Evolutionary conservation across 139 green algal genomes (phyloP), one percentile per base, ranked within the genome.

Genomic region (Monoraphidium neglectum): DNA sequence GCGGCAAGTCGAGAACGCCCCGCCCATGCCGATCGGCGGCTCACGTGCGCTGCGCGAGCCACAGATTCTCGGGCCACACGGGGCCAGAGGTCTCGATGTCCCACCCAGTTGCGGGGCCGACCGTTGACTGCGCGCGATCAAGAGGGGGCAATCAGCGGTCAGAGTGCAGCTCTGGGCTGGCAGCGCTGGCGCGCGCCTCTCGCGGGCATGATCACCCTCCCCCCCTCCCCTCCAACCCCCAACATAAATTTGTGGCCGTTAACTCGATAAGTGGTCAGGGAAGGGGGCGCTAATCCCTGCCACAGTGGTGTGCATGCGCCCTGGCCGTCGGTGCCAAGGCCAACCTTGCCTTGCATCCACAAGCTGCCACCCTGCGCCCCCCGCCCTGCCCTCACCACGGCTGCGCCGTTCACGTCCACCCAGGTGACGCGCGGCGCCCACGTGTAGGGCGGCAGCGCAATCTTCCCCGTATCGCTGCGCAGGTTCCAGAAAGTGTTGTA

Each of bases 401-500:
- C 26, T n/a, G 71, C 71, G 51, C 40, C 62, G 35, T 70, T 40
- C 13, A 61, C 71, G 69, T 77, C 23, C 3, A 77, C 54, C 43
- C 43, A 70, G 6, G 32, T 46, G 15, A 61, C 57, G 3, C 36
- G 8, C 3, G 71, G 71, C 3, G 37, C 71, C 71, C 71, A 77
- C 3, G 71, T 70, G 32, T 56, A 32, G 32, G 71, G 56, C 32
- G 71, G 71, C 38, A 77, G 56, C 26, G 24, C 30, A 13, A 77
- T 2, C 13, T 1, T 6, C 15, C 69, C 47, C 10, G 26, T 77
- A 1, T 10, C 32, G 26, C 54, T 68, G 26, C 71, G 61, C 21
- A 77, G 66, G 56, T 77, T 77, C 71, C 71, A 77, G 54, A 77
- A 77, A 1, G 71, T 70, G 57, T 77, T 77, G 56, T 49, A 69